A percentile compares a stretch with the other conserved stretches of the same genome.
These are phyloP conservation scores for Ophioceras dolichostomum DNA, from an alignment of 2,329 filamentous ascomycete species.

Conservation along the genomic window DNA sequence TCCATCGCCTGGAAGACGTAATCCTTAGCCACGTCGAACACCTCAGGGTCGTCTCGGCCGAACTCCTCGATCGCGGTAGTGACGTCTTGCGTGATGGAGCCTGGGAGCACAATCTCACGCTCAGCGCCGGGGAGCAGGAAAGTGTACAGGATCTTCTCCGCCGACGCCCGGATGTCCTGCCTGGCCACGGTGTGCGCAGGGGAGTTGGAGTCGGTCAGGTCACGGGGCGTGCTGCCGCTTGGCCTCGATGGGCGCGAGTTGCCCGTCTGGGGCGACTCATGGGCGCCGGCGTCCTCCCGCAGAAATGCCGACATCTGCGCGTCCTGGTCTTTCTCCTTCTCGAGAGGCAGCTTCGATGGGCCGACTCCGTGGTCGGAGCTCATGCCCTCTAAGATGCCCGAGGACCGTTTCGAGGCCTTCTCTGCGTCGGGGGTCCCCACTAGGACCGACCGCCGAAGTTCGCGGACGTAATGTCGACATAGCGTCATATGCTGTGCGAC, in stretches of 20 bases:
- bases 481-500: slow-evolving; percentile 98
- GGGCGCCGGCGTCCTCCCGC: slow-evolving; percentile 45
- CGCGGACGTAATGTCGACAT: slow-evolving; percentile 92
- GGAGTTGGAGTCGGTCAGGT: slow-evolving; percentile 66
- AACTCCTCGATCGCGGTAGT: slow-evolving; percentile 82
- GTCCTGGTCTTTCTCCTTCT: slow-evolving; percentile 68
- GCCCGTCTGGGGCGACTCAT: slow-evolving; percentile 44
- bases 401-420: slow-evolving; percentile 74
- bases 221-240: slow-evolving; percentile 46
- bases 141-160: slow-evolving; percentile 98
- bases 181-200: slow-evolving; percentile 75
- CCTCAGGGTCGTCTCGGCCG: slow-evolving; percentile 87
- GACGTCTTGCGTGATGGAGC: slow-evolving; percentile 75
- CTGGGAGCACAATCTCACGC: slow-evolving; percentile 86
- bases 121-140: slow-evolving; percentile 92
- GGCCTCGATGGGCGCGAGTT: slow-evolving; percentile 30
- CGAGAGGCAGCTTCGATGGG: slow-evolving; percentile 49
- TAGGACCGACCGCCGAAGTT: slow-evolving; percentile 84
- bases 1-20: slow-evolving; percentile 99
- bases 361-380: slow-evolving; percentile 53
- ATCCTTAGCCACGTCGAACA: slow-evolving; percentile 95
- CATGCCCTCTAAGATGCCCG: slow-evolving; percentile 60
- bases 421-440: slow-evolving; percentile 87
- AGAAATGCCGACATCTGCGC: slow-evolving; percentile 87
- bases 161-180: slow-evolving; percentile 81